Evolutionary conservation across 2,329 filamentous ascomycete genomes (phyloP).

Genomic region (Xylariaceae sp.): DNA sequence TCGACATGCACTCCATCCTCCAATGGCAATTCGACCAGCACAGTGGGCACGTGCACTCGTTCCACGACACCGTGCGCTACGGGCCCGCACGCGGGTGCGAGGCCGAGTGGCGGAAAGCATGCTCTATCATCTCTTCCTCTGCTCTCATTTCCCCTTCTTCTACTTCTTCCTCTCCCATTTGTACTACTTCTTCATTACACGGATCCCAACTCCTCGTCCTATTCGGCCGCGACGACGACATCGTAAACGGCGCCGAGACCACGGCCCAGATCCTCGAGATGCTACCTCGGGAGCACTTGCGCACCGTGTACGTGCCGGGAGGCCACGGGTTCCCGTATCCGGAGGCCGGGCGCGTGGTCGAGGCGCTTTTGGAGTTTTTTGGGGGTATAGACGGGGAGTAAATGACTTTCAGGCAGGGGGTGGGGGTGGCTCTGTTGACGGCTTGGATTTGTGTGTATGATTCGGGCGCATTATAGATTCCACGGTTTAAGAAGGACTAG

Average conservation of each 20-base stretch:
- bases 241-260: slow-evolving; percentile 20
- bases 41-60: slow-evolving; percentile 20
- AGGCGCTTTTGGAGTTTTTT: too few species aligned
- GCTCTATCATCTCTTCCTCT: slow-evolving; percentile 23
- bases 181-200: slow-evolving; percentile 14
- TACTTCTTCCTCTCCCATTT: slow-evolving; percentile 18
- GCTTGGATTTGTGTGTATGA: too few species aligned
- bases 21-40: slow-evolving; percentile 25
- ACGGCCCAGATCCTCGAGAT: slow-evolving; percentile 22
- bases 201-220: slow-evolving; percentile 21
- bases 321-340: slow-evolving; percentile 23
- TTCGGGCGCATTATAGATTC: too few species aligned
- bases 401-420: too few species aligned
- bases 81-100: slow-evolving; percentile 15
- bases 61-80: slow-evolving; percentile 21
- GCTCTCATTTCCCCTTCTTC: too few species aligned
- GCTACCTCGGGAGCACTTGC: slow-evolving; percentile 17
- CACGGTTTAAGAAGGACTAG: too few species aligned
- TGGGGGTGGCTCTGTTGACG: too few species aligned
- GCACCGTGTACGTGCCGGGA: slow-evolving; percentile 22
- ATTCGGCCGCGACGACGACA: slow-evolving; percentile 19
- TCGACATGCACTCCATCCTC: slow-evolving; percentile 19
- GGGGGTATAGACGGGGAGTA: too few species aligned
- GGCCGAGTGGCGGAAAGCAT: slow-evolving; percentile 18
- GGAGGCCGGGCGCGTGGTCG: too few species aligned